Base-by-base conservation (phyloP, 345 rosid species). In the Draba incana region DNA sequence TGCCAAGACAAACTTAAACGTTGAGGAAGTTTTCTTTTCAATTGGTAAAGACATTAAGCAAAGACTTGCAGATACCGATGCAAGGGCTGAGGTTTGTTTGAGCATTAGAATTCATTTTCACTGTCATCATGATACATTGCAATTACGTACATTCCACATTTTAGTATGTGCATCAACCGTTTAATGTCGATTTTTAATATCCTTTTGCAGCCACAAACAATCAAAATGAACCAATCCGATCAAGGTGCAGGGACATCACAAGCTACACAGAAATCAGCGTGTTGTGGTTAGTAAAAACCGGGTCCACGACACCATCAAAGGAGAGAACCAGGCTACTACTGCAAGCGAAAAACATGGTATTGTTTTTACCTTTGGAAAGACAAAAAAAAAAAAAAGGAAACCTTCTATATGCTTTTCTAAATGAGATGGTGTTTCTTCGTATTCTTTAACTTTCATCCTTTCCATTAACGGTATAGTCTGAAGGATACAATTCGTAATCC, bases 21-120 rank as follows among this genome's bases (percentile, higher is more conserved):
- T 89, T 59, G 96, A 89, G 78, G 91, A 89, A 69, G 96, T 89
- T 78, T 89, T 89, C 93, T 87, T 89, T 68, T 85, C 91, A 68
- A 83, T 89, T 58, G 93, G 83, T 11, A 81, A 86, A 83, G 91
- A 85, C 71, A 89, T 89, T 38, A 89, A 85, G 85, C 91, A 85
- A 78, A 83, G 96, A 81, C 93, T 89, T 58, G 82, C 89, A 10
- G 93, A 89, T 70, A 85, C 82, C 3, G 93, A 89, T 78, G 71
- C 93, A 7, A 80, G 60, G 70, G 80, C 93, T 56, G 93, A 89
- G 89, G 96, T 89, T 81, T 10, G 52, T 73, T 28, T 43, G 6
- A 38, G 12, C 57, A 16, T 16, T 3, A 13, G 3, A 25, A 16
- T 27, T 39, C 11, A 23, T 39, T 14, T 27, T 25, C 58, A 24